Conservation (phyloP, 441 rosid genomes). For the Syzygium syzygioides region DNA sequence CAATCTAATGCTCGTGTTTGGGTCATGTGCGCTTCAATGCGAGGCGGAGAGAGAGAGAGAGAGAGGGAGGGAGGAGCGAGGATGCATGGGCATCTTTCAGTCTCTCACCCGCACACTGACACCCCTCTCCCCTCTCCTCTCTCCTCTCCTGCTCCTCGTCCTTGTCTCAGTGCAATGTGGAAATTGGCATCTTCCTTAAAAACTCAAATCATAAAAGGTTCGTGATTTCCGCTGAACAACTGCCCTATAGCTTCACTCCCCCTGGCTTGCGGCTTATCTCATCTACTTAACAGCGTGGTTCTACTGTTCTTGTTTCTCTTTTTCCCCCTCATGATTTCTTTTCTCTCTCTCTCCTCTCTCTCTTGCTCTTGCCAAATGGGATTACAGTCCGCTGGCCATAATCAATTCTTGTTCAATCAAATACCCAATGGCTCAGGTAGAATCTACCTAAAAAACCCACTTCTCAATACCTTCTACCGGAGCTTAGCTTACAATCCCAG, state of each 20-base stretch:
- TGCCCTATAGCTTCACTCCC: background rate
- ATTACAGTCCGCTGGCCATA: background rate
- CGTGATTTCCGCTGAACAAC: background rate
- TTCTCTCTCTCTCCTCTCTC: rapidly evolving
- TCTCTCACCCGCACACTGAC: slow-evolving; percentile 36
- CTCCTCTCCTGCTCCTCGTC: slow-evolving; percentile 3
- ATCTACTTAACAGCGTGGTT: background rate
- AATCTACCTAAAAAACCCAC: background rate
- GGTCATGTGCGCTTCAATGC: background rate
- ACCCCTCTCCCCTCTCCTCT: slow-evolving; percentile 3
- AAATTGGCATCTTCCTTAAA: slow-evolving; percentile 1
- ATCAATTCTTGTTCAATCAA: background rate
- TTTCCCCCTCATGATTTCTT: background rate
- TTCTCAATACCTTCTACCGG: background rate
- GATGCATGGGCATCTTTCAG: background rate
- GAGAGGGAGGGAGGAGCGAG: background rate
- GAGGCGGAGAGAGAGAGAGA: background rate
- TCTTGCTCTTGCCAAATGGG: background rate
- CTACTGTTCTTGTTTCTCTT: background rate
- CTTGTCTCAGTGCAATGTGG: slow-evolving; percentile 3
- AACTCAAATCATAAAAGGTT: slow-evolving; percentile 8
- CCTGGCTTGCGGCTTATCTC: background rate
- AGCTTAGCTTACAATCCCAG: background rate
- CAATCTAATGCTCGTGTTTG: background rate
- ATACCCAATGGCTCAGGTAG: background rate